Evolutionary conservation across 345 rosid species (phyloP).

Genomic region (Moringa oleifera): DNA sequence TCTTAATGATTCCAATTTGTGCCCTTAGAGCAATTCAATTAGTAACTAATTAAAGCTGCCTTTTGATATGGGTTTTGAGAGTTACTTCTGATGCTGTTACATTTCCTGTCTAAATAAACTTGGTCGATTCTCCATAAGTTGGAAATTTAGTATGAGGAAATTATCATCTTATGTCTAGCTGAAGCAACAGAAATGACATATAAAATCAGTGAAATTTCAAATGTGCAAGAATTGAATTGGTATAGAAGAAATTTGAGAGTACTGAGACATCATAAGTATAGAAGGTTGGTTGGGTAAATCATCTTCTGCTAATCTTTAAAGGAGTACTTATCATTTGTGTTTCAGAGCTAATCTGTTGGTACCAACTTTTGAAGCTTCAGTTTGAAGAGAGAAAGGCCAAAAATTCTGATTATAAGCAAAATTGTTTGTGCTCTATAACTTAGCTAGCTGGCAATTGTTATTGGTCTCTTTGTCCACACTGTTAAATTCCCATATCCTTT

Average conservation of each 20-base stretch:
- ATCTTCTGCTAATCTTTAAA: neutral
- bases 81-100: neutral
- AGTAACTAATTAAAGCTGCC: neutral
- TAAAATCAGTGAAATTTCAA: neutral
- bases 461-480: neutral
- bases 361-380: too few relatives aligned
- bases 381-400: too few relatives aligned
- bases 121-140: neutral
- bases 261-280: neutral
- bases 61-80: neutral
- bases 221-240: neutral
- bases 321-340: neutral
- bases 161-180: neutral
- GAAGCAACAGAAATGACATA: neutral
- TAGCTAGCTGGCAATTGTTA: too few relatives aligned
- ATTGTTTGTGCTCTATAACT: too few relatives aligned
- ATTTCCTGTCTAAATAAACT: neutral
- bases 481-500: constrained; percentile 2
- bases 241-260: neutral
- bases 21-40: too few relatives aligned
- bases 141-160: neutral
- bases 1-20: too few relatives aligned
- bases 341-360: neutral
- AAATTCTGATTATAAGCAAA: too few relatives aligned
- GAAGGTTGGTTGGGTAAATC: neutral